phyloP scores from a whole-genome alignment of 2,329 filamentous ascomycete genomes.

The Monilinia fructigena region DNA sequence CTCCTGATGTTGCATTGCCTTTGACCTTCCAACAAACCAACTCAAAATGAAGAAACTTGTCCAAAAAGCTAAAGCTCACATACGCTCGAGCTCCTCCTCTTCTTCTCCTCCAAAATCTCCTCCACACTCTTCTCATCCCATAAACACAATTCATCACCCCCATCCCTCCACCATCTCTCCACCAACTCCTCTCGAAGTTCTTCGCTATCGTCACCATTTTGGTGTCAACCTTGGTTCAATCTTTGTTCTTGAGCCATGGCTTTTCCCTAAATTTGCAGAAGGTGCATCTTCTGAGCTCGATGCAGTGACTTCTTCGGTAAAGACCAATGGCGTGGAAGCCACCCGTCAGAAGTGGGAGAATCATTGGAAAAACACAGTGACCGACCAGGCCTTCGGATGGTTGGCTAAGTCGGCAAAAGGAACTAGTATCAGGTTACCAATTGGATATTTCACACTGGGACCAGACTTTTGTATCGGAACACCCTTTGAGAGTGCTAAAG shows the following conservation, averaged over 20 bases:
- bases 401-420: slow-evolving; percentile 52
- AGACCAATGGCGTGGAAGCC: slow-evolving; percentile 4
- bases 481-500: slow-evolving; percentile 48
- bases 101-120: not conserved
- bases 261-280: slow-evolving; percentile 41
- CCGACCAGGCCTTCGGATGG: slow-evolving; percentile 53
- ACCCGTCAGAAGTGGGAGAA: slow-evolving; percentile 51
- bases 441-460: slow-evolving; percentile 59
- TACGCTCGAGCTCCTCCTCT: slow-evolving; percentile 13
- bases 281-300: slow-evolving; percentile 38
- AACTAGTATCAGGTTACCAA: slow-evolving; percentile 58
- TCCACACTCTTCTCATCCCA: not conserved
- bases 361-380: slow-evolving; percentile 53
- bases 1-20: not conserved
- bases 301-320: slow-evolving; percentile 34
- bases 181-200: slow-evolving; percentile 42
- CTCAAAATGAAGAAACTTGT: slow-evolving; percentile 22
- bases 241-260: slow-evolving; percentile 61
- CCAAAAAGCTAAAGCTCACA: slow-evolving; percentile 9
- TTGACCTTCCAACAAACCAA: not conserved
- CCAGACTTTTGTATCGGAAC: slow-evolving; percentile 51
- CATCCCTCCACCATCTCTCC: slow-evolving; percentile 29
- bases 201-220: slow-evolving; percentile 59
- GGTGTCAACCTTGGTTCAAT: slow-evolving; percentile 58
- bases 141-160: not conserved